Conservation (phyloP, 768 basidiomycete species). For the Pleurotus cornucopiae region DNA sequence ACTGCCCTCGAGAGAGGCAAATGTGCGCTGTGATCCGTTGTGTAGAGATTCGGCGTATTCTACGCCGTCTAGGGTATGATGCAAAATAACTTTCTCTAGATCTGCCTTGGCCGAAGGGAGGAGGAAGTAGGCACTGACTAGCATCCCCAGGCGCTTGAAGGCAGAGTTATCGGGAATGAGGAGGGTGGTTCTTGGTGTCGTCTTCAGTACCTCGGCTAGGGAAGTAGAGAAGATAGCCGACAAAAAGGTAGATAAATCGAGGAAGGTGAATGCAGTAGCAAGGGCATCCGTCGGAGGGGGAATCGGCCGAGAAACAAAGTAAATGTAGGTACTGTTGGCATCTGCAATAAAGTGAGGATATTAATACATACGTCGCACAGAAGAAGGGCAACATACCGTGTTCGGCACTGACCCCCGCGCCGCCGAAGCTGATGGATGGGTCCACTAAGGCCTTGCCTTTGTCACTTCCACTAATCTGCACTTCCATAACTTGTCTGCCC, state of each 20-base stretch:
- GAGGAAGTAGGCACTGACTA: constrained; percentile 86
- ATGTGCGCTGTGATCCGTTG: constrained; percentile 67
- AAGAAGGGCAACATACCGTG: constrained; percentile 47
- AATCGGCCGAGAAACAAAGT: constrained; percentile 82
- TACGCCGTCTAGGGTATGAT: constrained; percentile 77
- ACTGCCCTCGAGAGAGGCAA: constrained; percentile 81
- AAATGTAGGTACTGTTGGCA: constrained; percentile 72
- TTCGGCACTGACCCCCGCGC: constrained; percentile 74
- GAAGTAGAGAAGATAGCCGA: constrained; percentile 86
- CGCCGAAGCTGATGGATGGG: constrained; percentile 74
- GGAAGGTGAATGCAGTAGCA: constrained; percentile 71
- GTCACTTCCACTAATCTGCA: constrained; percentile 54
- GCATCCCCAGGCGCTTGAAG: constrained; percentile 77
- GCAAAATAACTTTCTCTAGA: constrained; percentile 78
- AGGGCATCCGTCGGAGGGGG: constrained; percentile 79
- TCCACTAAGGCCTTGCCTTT: constrained; percentile 37
- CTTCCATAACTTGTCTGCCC: constrained; percentile 64
- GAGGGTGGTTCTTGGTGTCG: constrained; percentile 67
- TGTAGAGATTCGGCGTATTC: constrained; percentile 63
- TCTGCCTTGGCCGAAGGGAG: constrained; percentile 74
- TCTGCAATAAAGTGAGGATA: constrained; percentile 31
- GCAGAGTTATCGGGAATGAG: constrained; percentile 89
- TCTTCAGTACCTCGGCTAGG: constrained; percentile 66
- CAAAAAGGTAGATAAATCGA: constrained; percentile 89
- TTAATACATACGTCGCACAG: neutral